These are phyloP conservation scores for Acanthamoeba healyi DNA, from an alignment of 208 protist species.

Conservation along the genomic window DNA sequence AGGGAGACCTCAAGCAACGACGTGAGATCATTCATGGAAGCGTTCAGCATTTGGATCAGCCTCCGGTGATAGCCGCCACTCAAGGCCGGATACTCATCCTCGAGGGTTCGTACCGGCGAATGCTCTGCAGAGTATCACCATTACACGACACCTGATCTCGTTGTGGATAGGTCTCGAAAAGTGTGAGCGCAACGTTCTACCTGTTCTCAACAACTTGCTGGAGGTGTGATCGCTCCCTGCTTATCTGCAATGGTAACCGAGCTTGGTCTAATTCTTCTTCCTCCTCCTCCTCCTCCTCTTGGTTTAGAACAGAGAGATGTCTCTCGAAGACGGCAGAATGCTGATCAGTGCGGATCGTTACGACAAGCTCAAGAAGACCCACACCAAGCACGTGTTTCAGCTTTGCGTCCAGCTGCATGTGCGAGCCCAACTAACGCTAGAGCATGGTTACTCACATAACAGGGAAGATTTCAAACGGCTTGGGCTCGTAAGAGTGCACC, in stretches of 20 bases:
- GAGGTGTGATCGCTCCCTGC: background rate
- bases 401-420: background rate
- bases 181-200: slow-evolving; percentile 95
- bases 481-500: slow-evolving; percentile 93
- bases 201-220: slow-evolving; percentile 78
- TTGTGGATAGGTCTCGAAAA: slow-evolving; percentile 89
- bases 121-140: no score
- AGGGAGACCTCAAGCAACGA: slow-evolving; percentile 96
- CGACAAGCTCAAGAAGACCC: slow-evolving; percentile 89
- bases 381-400: background rate
- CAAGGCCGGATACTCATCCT: slow-evolving; percentile 95
- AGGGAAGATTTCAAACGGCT: slow-evolving; percentile 85
- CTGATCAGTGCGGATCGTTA: slow-evolving; percentile 94
- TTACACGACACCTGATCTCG: background rate
- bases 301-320: slow-evolving; percentile 98
- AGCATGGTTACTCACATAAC: slow-evolving; percentile 40
- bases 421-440: background rate
- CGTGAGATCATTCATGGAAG: slow-evolving; percentile 91
- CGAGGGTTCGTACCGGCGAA: slow-evolving; percentile 89
- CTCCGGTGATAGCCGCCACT: slow-evolving; percentile 93
- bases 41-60: slow-evolving; percentile 94
- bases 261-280: slow-evolving; percentile 80
- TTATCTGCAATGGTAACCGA: background rate
- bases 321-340: slow-evolving; percentile 95
- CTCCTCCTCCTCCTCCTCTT: slow-evolving; percentile 71